Evolutionary conservation across 495 filamentous ascomycete genomes (phyloP), one percentile per base, ranked within the genome.

Genomic region (Lasiosphaeria ovina): DNA sequence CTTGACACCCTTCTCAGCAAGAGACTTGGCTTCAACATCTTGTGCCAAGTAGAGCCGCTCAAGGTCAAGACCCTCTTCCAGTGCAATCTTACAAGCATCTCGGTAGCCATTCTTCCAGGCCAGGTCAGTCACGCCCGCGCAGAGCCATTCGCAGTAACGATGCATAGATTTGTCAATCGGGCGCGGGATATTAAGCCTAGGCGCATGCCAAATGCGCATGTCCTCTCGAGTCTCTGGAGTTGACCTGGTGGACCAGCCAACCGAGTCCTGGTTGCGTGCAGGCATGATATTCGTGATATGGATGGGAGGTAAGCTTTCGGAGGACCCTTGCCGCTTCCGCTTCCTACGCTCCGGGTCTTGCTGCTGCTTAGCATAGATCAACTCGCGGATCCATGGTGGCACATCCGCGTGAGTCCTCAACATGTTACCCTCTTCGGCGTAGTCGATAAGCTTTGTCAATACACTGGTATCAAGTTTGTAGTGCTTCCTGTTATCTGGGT

Each of bases 361-460:
- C 53, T 72, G 64, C 58, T 76, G 66, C 48, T 73, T 63, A 36
- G 63, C 66, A 50, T 67, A 74, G 12, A 78, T 54, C 24, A 73
- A 54, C 57, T 69, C 35, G 12, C 64, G 64, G 50, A 74, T 56
- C 11, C 50, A 49, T 50, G 61, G 38, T 38, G 65, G 69, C 42
- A 75, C 61, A 58, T 77, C 69, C 50, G 66, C 63, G 53, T 74
- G 63, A 2, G 58, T 64, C 52, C 69, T 53, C 3, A 71, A 42
- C 16, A 54, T 53, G 33, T 65, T 59, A 55, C 62, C 66, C 49
- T 67, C 58, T 33, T 72, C 58, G 2, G 65, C 67, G 35, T 61
- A 69, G n/a, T 64, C 47, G 35, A 74, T 57, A 9, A 75, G 59
- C 8, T 58, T 60, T 35, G n/a, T 70, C 14, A 73, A 57, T 2